Evolutionary conservation across 176 grass and related monocot species (phyloP), one percentile per base, ranked within the genome.

Genomic region (Calamus simplicifolius): DNA sequence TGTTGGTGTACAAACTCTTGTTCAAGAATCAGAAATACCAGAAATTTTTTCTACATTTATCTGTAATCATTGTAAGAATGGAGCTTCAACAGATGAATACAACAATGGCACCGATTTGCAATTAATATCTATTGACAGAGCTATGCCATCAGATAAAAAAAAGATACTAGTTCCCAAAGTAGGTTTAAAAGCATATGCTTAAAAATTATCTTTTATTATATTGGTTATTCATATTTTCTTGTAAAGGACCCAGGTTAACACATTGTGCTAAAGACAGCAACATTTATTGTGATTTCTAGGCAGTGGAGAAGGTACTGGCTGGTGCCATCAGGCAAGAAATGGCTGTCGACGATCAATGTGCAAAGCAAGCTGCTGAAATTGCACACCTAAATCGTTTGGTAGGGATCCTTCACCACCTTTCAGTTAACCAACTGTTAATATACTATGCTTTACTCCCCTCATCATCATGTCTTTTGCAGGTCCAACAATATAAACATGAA

Each of bases 401-500:
- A 21, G 19, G 77, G 75, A 28, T 56, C 58, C 60, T 62, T 48
- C 38, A 69, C 52, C 16, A 48, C 19, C 55, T 64, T 14, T 50
- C 38, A 61, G 27, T 56, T 54, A 30, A 1, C 67, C 50, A 51
- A 50, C 4, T 56, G 25, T 61, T 68, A 43, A 31, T 21, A 38
- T 58, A 25, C 21, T 28, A 21, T 35, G 67, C 1, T 27, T 29
- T 58, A 43, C 35, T 43, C 35, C 27, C 17, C 76, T 69, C 51
- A 58, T 63, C 54, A 4, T 68, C 72, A 51, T 64, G 27, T 58
- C 51, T 83, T 13, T 67, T 79, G 63, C 62, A 98, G 93, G 76
- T 91, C 29, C 87, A 85, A 80, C 93, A 98, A 71, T 98, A 98
- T 58, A 98, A 88, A 54, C 87, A 91, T 67, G 93, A 98, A 59